These are phyloP conservation scores for Vigna reflexopilosa DNA, from an alignment of 306 rosid species.

Conservation along the genomic window DNA sequence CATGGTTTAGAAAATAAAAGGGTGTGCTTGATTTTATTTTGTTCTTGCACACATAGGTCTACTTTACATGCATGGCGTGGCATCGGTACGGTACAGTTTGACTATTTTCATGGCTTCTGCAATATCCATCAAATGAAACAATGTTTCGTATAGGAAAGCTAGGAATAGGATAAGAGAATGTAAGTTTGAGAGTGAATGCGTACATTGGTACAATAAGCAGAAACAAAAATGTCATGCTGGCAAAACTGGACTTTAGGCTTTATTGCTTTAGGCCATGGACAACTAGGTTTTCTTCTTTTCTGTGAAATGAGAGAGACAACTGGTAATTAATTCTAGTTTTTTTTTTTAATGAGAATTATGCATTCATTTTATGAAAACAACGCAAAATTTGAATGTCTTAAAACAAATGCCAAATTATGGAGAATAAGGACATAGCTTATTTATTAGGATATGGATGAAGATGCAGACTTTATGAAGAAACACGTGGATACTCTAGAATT, in stretches of 20 bases:
- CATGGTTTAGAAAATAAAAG: no score
- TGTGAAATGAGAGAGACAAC: background rate
- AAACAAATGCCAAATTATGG: background rate
- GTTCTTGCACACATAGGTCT: no score
- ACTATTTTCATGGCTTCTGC: constrained; percentile 40
- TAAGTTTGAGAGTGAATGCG: constrained; percentile 41
- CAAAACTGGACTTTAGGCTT: constrained; percentile 8
- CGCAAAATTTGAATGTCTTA: background rate
- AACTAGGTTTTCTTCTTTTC: background rate
- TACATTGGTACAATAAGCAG: constrained; percentile 43
- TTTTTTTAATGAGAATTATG: no score
- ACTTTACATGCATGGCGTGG: constrained; percentile 25
- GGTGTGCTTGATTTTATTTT: no score
- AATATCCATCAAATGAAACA: constrained; percentile 27
- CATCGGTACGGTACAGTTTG: constrained; percentile 44
- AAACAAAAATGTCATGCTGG: constrained; percentile 50
- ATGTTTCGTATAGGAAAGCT: constrained; percentile 43
- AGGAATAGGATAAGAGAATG: background rate
- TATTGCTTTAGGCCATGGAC: background rate
- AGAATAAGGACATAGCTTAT: background rate
- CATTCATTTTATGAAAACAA: no score
- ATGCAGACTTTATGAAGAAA: constrained; percentile 34
- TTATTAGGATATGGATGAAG: background rate
- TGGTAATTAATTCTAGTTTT: background rate
- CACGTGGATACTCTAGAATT: constrained; percentile 47